phyloP scores from a whole-genome alignment of 2,329 filamentous ascomycete genomes.

The Scedosporium apiospermum region DNA sequence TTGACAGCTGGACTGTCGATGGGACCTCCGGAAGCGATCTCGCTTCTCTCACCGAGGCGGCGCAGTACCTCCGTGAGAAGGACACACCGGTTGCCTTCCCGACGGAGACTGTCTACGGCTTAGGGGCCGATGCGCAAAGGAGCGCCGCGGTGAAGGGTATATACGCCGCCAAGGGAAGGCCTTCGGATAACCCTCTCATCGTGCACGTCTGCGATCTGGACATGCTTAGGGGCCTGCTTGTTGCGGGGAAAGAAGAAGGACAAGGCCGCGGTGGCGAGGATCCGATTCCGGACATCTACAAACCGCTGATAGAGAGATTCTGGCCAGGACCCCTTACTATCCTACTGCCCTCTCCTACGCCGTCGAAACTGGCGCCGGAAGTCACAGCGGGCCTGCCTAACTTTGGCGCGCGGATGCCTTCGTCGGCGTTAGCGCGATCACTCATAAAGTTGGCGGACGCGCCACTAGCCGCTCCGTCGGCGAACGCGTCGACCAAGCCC shows the following conservation, averaged over 20 bases:
- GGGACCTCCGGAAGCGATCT: constrained; percentile 20
- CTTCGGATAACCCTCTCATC: constrained; percentile 91
- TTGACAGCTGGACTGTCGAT: constrained; percentile 34
- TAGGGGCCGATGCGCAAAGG: constrained; percentile 91
- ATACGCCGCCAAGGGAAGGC: constrained; percentile 80
- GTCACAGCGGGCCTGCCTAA: constrained; percentile 79
- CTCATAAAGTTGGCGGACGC: constrained; percentile 72
- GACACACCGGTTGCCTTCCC: constrained; percentile 85
- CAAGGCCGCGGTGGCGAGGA: constrained; percentile 19
- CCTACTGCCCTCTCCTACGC: constrained; percentile 65
- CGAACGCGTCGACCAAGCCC: constrained; percentile 88
- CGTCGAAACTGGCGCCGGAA: constrained; percentile 70
- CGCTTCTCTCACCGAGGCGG: constrained; percentile 50
- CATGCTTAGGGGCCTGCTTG: constrained; percentile 60
- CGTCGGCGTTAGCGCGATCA: constrained; percentile 71
- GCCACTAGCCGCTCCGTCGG: constrained; percentile 84
- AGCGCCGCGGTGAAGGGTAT: constrained; percentile 81
- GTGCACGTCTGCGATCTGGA: constrained; percentile 76
- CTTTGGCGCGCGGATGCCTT: constrained; percentile 86
- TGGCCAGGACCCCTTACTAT: constrained; percentile 96
- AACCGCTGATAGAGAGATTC: constrained; percentile 67
- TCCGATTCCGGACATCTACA: constrained; percentile 64
- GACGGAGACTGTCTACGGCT: constrained; percentile 93
- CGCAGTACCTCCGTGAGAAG: constrained; percentile 51
- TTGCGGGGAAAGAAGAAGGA: constrained; percentile 11